Percentiles rank a stretch among this genome's conserved stretches.
Evolutionary conservation across 129 eudicot genomes (phyloP).

Genomic region (Tagetes patula): DNA sequence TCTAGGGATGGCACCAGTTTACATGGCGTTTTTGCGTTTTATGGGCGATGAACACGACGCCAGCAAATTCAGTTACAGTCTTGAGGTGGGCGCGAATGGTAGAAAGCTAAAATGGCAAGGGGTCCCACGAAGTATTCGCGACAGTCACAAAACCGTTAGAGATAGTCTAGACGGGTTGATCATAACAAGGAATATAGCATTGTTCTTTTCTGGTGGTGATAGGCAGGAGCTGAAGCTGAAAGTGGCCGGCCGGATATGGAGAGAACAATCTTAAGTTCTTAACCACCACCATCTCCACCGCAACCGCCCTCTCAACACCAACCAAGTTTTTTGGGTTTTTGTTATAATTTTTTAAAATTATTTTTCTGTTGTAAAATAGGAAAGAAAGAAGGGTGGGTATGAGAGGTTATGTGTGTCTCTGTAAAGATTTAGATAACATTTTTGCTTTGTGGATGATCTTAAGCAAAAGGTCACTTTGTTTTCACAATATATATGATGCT

Average conservation of each 20-base stretch:
- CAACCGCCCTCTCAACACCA: conserved; percentile 1
- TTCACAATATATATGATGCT: conserved; percentile 24
- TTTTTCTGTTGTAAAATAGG: conserved; percentile 29
- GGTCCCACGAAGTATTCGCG: conserved; percentile 67
- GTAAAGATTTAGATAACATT: conserved; percentile 34
- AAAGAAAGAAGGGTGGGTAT: conserved; percentile 32
- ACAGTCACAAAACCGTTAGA: conserved; percentile 57
- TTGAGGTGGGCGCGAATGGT: conserved; percentile 56
- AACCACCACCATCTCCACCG: neutral
- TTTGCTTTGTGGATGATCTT: conserved; percentile 32
- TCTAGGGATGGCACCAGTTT: conserved; percentile 58
- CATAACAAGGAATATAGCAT: conserved; percentile 53
- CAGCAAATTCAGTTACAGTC: conserved; percentile 56
- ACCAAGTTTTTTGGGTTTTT: conserved; percentile 6
- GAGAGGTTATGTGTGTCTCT: conserved; percentile 25
- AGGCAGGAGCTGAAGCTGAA: conserved; percentile 62
- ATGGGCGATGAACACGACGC: conserved; percentile 75
- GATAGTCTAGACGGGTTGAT: conserved; percentile 64
- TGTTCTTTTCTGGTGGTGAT: conserved; percentile 69
- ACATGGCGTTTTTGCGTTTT: conserved; percentile 68
- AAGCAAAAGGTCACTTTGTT: conserved; percentile 26
- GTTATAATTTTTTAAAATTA: neutral
- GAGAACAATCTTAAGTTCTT: conserved; percentile 43
- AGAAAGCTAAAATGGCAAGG: conserved; percentile 69
- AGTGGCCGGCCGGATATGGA: conserved; percentile 75